Conservation (phyloP, 2,329 filamentous ascomycete genomes). For the Botrytis tulipae region DNA sequence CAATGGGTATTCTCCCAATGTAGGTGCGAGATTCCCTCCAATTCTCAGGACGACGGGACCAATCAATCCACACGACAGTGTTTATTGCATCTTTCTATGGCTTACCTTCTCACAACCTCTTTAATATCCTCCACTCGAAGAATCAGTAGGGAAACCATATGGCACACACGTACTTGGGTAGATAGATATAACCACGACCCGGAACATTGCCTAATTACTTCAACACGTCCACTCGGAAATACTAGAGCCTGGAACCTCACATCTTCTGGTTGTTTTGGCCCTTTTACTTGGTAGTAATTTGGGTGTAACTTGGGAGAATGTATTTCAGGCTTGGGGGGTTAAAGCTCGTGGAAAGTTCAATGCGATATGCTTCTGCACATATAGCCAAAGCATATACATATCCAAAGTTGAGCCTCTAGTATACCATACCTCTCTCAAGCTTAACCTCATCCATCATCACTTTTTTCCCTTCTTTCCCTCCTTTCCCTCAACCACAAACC, state of each 20-base stretch:
- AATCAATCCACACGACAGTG: neutral
- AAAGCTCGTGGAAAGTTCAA: neutral
- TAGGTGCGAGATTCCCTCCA: neutral
- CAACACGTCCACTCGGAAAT: neutral
- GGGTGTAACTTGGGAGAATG: neutral
- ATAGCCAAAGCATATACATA: neutral
- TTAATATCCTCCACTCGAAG: neutral
- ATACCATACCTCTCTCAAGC: neutral
- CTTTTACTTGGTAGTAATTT: neutral
- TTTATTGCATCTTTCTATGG: neutral
- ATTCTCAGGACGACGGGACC: neutral
- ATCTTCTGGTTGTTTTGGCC: neutral
- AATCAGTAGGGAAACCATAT: neutral
- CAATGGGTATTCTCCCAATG: neutral
- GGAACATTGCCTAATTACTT: neutral
- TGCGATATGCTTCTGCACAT: neutral
- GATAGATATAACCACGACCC: neutral
- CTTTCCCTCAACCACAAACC: slow-evolving; percentile 52
- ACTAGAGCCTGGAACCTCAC: neutral
- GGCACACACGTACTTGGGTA: neutral
- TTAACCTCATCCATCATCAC: neutral
- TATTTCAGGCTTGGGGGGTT: neutral
- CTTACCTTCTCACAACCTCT: neutral
- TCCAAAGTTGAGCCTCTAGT: neutral
- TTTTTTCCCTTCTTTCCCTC: slow-evolving; percentile 44